Percentiles rank a stretch among this genome's conserved stretches.
Evolutionary conservation across 2,329 filamentous ascomycete species (phyloP).

Genomic region (Huntiella moniliformis): DNA sequence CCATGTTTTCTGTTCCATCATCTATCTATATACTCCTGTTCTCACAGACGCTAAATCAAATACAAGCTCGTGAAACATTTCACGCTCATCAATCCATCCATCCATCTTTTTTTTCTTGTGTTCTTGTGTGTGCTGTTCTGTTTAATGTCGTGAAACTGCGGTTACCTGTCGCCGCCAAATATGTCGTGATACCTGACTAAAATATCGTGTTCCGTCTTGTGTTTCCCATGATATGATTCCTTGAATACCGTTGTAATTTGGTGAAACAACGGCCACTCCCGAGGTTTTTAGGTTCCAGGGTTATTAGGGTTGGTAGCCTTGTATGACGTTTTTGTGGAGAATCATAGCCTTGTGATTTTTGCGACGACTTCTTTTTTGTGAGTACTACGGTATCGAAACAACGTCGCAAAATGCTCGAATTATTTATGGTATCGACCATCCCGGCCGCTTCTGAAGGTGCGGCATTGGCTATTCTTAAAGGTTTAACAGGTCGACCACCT

Average conservation of each 20-base stretch:
- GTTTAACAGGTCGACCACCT: conserved; percentile 36
- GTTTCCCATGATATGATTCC: too few relatives aligned
- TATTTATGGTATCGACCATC: conserved; percentile 38
- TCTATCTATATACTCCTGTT: background rate
- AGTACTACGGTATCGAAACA: background rate
- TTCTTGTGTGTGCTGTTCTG: conserved; percentile 15
- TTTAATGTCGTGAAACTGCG: conserved; percentile 21
- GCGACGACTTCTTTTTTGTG: too few relatives aligned
- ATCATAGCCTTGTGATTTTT: too few relatives aligned
- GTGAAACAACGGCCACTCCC: too few relatives aligned
- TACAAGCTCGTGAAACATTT: background rate
- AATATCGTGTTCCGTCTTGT: background rate
- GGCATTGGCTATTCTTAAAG: conserved; percentile 34
- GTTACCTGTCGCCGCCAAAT: background rate
- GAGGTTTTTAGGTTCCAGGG: too few relatives aligned
- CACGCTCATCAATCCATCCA: background rate
- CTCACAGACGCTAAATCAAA: background rate
- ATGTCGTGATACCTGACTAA: background rate
- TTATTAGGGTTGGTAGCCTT: too few relatives aligned
- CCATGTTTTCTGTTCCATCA: background rate
- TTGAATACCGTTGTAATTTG: too few relatives aligned
- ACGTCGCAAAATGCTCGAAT: conserved; percentile 31
- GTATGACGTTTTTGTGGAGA: too few relatives aligned
- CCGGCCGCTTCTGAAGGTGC: conserved; percentile 29
- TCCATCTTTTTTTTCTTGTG: background rate